Evolutionary conservation across 2,329 filamentous ascomycete species (phyloP).

Genomic region (Ilyonectria mors-panacis): DNA sequence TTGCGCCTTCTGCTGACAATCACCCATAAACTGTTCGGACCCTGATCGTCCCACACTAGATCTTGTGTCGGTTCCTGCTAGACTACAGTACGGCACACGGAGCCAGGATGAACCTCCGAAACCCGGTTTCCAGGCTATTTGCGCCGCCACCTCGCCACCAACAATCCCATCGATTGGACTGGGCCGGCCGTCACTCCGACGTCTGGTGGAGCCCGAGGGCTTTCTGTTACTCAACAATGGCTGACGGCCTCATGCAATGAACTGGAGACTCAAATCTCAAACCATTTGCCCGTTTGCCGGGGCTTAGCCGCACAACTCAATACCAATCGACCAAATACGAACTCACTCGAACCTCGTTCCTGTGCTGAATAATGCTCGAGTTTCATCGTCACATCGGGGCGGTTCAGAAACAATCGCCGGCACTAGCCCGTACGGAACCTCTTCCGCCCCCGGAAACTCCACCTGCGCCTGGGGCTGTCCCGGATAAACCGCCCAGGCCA

Average conservation of each 20-base stretch:
- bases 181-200: slow-evolving; percentile 20
- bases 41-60: slow-evolving; percentile 19
- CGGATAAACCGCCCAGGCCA: slow-evolving; percentile 14
- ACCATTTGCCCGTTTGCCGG: slow-evolving; percentile 8
- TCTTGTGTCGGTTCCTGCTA: not conserved
- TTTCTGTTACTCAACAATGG: slow-evolving; percentile 18
- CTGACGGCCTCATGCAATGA: slow-evolving; percentile 1
- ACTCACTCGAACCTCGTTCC: not conserved
- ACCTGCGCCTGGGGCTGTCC: not conserved
- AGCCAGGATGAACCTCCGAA: not conserved
- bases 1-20: not conserved
- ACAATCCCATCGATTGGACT: slow-evolving; percentile 8
- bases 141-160: slow-evolving; percentile 22
- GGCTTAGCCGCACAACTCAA: slow-evolving; percentile 21
- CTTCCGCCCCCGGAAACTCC: slow-evolving; percentile 22
- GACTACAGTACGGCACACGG: slow-evolving; percentile 1
- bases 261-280: not conserved
- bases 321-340: not conserved
- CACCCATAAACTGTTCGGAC: slow-evolving; percentile 15
- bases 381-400: not conserved
- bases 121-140: slow-evolving; percentile 14
- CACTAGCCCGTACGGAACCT: slow-evolving; percentile 11
- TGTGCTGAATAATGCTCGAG: slow-evolving; percentile 21
- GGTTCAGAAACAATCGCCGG: slow-evolving; percentile 6
- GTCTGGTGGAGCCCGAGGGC: slow-evolving; percentile 17